phyloP scores from a whole-genome alignment of 306 rosid species.

The Echinosophora koreensis region DNA sequence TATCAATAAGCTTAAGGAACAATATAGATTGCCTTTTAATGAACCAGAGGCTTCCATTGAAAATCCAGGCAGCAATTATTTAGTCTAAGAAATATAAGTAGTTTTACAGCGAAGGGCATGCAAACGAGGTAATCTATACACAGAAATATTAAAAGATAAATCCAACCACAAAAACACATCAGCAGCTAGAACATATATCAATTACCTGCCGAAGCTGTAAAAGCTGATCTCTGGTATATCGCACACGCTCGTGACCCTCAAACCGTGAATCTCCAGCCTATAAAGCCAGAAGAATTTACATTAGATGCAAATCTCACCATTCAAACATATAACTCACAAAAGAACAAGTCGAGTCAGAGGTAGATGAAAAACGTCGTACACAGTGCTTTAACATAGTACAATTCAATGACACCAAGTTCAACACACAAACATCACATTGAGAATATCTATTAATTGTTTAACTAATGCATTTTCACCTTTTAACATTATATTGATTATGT shows the following conservation, averaged over 20 bases:
- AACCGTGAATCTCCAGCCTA: slow-evolving; percentile 89
- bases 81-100: neutral
- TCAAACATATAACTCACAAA: slow-evolving; percentile 31
- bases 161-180: neutral
- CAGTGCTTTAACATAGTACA: neutral
- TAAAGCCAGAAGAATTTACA: slow-evolving; percentile 38
- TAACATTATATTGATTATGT: neutral
- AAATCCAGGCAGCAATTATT: neutral
- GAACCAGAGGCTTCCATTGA: neutral
- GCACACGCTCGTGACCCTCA: slow-evolving; percentile 85
- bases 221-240: slow-evolving; percentile 80
- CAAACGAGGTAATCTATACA: neutral
- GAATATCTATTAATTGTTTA: neutral
- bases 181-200: slow-evolving; percentile 8
- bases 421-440: neutral
- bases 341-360: neutral
- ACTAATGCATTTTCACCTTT: neutral
- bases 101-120: neutral
- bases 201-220: slow-evolving; percentile 80
- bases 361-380: neutral
- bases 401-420: slow-evolving; percentile 21
- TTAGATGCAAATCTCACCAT: slow-evolving; percentile 31
- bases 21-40: slow-evolving; percentile 1
- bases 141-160: neutral
- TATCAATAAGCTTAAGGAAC: slow-evolving; percentile 22